Base-by-base conservation (phyloP, 208 protist species). In the Acanthamoeba healyi region DNA sequence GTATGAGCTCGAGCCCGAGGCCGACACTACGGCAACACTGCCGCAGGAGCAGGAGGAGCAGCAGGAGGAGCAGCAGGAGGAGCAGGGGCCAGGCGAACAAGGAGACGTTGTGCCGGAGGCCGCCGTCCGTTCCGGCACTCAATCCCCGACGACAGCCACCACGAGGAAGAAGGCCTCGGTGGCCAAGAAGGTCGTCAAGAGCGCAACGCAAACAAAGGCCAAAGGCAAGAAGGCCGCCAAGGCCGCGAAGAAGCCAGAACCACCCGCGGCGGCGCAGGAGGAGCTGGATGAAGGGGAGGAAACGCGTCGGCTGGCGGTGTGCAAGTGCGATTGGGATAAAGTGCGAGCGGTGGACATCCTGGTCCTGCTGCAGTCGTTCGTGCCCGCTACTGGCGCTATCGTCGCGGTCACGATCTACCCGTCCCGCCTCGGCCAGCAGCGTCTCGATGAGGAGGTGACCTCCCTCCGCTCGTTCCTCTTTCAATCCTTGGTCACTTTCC, bases 321-420 rank as follows among this genome's bases (percentile, higher is more conserved):
- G 98, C 79, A 99, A 99, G 96, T 99, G 98, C 94, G 98, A 99
- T 96, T 99, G 98, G 98, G 98, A 99, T 70, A 97, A 99, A 94
- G 96, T 99, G 63, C 96, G 97, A 10, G 86, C 94, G 40, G 67
- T 81, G n/a, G 98, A 99, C 96, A 95, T 99, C 14, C 98, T 99
- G 93, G 97, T 98, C 0, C 95, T 99, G n/a, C 97, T 99, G 51
- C 98, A 99, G 65, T 98, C 99, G 86, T 99, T 99, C 92, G 96
- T 98, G 40, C 99, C 99, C 7, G 94, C 98, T 10, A 98, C 97
- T 44, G 99, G 99, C n/a, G 96, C 97, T 19, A 96, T 99, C 24
- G 49, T 95, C 22, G 95, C 97, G 58, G 98, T 99, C 17, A 97
- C 97, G 17, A 93, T 99, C 26, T 99, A 99, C 97, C 97, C 98